Percentiles rank a stretch among this genome's conserved stretches.
These are phyloP conservation scores for Trametes punicea DNA, from an alignment of 768 basidiomycete genomes.

Conservation along the genomic window DNA sequence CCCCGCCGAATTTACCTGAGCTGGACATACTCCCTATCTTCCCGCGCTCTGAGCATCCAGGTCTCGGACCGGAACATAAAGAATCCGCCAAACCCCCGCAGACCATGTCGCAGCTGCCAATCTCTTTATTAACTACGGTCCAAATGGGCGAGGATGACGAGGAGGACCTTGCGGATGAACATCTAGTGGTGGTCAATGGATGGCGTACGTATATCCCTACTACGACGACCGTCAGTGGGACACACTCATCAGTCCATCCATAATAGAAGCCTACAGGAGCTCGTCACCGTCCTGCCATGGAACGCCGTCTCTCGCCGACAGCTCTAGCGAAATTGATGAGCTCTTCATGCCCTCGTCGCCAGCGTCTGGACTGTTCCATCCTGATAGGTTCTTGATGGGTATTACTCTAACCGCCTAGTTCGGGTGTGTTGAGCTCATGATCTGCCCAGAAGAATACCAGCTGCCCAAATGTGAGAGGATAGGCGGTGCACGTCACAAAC, in stretches of 20 bases:
- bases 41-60: constrained; percentile 32
- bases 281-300: constrained; percentile 20
- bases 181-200: constrained; percentile 59
- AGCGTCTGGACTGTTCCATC: constrained; percentile 15
- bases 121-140: constrained; percentile 25
- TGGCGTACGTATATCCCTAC: constrained; percentile 47
- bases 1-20: constrained; percentile 24
- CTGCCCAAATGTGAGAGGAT: constrained; percentile 52
- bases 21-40: constrained; percentile 46
- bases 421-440: neutral
- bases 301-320: constrained; percentile 38
- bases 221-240: neutral
- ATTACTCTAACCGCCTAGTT: constrained; percentile 40
- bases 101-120: constrained; percentile 28
- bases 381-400: constrained; percentile 22
- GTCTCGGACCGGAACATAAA: constrained; percentile 3
- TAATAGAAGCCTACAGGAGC: constrained; percentile 18
- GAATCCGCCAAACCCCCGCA: neutral
- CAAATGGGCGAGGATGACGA: constrained; percentile 38
- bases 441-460: constrained; percentile 43
- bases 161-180: constrained; percentile 42
- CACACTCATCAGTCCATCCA: neutral
- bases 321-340: constrained; percentile 49
- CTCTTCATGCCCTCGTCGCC: constrained; percentile 48
- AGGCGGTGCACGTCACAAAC: constrained; percentile 32